Percentiles rank a stretch among this genome's conserved stretches.
Evolutionary conservation across 768 basidiomycete genomes (phyloP).

Genomic region (Hemileccinum impolitum): DNA sequence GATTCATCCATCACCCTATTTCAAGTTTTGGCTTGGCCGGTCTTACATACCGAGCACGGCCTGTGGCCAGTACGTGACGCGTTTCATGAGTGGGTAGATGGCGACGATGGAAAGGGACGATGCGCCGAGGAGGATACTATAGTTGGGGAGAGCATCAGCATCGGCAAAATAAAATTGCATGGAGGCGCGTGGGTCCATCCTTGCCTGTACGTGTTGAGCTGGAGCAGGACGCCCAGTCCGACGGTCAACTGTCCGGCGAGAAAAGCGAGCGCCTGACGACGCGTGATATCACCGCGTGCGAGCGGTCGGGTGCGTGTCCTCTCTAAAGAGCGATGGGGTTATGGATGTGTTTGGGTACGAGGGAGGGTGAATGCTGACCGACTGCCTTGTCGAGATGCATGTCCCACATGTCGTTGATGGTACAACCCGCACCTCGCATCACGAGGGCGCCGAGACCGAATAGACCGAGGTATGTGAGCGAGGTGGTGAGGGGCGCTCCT

Average conservation of each 20-base stretch:
- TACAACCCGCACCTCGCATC: constrained; percentile 98
- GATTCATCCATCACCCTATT: neutral
- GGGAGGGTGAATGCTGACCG: constrained; percentile 44
- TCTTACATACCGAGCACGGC: constrained; percentile 82
- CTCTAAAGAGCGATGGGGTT: constrained; percentile 40
- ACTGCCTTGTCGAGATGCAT: constrained; percentile 86
- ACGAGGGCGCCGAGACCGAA: constrained; percentile 90
- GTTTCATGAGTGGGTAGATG: constrained; percentile 95
- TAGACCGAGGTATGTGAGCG: constrained; percentile 72
- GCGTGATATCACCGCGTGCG: constrained; percentile 77
- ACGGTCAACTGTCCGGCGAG: constrained; percentile 77
- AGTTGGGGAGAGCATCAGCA: neutral
- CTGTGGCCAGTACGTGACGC: constrained; percentile 96
- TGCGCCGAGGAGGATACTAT: constrained; percentile 87
- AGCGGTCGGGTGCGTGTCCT: constrained; percentile 88
- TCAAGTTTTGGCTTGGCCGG: no score
- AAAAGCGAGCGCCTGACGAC: constrained; percentile 73
- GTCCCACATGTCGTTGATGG: constrained; percentile 99
- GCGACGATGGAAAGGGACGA: constrained; percentile 85
- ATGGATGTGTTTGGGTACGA: neutral
- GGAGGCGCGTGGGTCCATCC: no score
- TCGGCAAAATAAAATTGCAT: no score
- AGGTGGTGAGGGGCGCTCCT: constrained; percentile 59
- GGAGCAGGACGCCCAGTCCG: constrained; percentile 82
- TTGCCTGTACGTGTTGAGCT: constrained; percentile 94